Conservation (phyloP, 768 basidiomycete species). For the Pleurotus tuber-regium region DNA sequence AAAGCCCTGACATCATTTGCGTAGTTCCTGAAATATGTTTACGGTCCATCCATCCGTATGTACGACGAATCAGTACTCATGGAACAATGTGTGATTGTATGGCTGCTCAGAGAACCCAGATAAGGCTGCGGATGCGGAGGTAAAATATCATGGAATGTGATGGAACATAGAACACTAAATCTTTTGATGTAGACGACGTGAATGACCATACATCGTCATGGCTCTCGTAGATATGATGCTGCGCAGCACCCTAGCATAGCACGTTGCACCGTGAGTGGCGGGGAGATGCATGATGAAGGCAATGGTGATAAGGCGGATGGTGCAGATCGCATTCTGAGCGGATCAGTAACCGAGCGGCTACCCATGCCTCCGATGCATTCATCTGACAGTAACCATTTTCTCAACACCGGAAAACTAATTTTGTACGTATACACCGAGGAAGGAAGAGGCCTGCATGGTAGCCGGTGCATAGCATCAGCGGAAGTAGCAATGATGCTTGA, state of each 20-base stretch:
- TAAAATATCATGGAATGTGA: conserved; percentile 4
- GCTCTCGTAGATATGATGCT: not conserved
- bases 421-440: not conserved
- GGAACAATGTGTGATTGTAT: no score
- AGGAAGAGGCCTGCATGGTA: not conserved
- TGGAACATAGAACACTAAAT: conserved; percentile 7
- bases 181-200: not conserved
- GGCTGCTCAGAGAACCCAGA: not conserved
- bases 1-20: no score
- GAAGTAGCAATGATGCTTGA: not conserved
- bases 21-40: no score
- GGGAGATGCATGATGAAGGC: not conserved
- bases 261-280: not conserved
- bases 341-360: not conserved
- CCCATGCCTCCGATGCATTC: not conserved
- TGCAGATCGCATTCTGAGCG: not conserved
- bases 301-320: conserved; percentile 10
- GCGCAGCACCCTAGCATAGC: conserved; percentile 4
- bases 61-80: not conserved
- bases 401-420: not conserved
- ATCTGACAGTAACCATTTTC: not conserved
- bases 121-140: conserved; percentile 5
- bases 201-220: conserved; percentile 2
- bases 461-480: not conserved
- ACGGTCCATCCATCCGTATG: not conserved